phyloP scores from a whole-genome alignment of 2,329 filamentous ascomycete genomes.

The Corinectria fuckeliana region DNA sequence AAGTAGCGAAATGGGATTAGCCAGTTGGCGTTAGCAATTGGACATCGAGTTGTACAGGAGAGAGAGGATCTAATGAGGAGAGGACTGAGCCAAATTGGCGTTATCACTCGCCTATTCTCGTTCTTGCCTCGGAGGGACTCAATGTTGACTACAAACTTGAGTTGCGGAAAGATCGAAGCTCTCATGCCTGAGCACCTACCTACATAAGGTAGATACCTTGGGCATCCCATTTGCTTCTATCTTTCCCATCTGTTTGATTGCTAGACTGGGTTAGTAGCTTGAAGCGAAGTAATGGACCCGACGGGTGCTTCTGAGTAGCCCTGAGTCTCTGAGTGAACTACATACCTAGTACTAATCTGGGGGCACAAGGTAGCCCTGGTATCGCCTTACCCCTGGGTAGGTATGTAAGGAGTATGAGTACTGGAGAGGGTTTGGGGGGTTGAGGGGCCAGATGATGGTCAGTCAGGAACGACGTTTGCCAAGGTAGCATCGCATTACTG shows the following conservation, averaged over 20 bases:
- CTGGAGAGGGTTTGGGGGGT: not conserved
- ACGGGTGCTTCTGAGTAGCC: not conserved
- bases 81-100: not conserved
- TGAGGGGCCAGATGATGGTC: slow-evolving; percentile 13
- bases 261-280: too few species aligned
- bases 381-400: too few species aligned
- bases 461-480: slow-evolving; percentile 27
- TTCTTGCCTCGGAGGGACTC: not conserved
- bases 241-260: too few species aligned
- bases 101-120: not conserved
- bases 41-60: not conserved
- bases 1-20: not conserved
- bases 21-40: not conserved
- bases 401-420: not conserved
- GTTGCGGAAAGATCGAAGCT: not conserved
- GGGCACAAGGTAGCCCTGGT: too few species aligned
- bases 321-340: not conserved
- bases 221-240: too few species aligned
- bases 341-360: not conserved
- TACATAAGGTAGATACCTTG: too few species aligned
- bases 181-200: not conserved
- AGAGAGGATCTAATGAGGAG: not conserved
- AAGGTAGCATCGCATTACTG: slow-evolving; percentile 38
- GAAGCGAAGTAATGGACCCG: not conserved
- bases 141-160: too few species aligned